A percentile compares a stretch with the other conserved stretches of the same genome.
Evolutionary conservation across 805 yeast species (phyloP).

Genomic region (Teunomyces kruisii): DNA sequence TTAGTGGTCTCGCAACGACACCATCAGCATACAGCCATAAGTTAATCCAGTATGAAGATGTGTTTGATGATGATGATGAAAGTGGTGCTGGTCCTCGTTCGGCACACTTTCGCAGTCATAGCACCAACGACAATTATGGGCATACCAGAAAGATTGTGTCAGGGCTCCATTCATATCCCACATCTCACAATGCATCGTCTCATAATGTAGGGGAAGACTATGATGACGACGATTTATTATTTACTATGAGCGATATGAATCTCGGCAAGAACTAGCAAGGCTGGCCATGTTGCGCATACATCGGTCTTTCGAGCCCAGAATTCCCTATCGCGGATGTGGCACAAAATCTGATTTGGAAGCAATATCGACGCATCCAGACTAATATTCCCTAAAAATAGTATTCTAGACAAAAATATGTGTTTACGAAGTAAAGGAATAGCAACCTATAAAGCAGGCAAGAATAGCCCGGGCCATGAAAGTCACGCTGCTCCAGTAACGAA

Average conservation of each 20-base stretch:
- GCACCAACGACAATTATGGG: background rate
- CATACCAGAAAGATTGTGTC: background rate
- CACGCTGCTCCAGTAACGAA: too few species aligned
- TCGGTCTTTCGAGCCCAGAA: too few species aligned
- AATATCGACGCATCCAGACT: background rate
- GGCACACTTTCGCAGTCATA: background rate
- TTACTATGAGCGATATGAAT: conserved; percentile 77
- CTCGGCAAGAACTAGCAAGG: conserved; percentile 27
- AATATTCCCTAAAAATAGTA: background rate
- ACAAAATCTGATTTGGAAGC: background rate
- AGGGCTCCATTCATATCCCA: conserved; percentile 4
- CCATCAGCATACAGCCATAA: conserved; percentile 29
- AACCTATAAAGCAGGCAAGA: background rate
- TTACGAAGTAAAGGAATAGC: background rate
- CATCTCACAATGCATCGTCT: background rate
- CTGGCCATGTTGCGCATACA: background rate
- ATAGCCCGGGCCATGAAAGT: background rate
- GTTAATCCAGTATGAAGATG: conserved; percentile 35
- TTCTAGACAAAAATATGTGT: background rate
- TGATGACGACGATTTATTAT: conserved; percentile 62
- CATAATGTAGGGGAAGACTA: conserved; percentile 16
- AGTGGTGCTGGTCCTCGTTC: conserved; percentile 15
- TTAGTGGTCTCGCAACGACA: conserved; percentile 35
- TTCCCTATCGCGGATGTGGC: background rate
- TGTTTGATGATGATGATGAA: conserved; percentile 51